Conservation (phyloP, 441 rosid genomes). For the Gossypium trilobum region DNA sequence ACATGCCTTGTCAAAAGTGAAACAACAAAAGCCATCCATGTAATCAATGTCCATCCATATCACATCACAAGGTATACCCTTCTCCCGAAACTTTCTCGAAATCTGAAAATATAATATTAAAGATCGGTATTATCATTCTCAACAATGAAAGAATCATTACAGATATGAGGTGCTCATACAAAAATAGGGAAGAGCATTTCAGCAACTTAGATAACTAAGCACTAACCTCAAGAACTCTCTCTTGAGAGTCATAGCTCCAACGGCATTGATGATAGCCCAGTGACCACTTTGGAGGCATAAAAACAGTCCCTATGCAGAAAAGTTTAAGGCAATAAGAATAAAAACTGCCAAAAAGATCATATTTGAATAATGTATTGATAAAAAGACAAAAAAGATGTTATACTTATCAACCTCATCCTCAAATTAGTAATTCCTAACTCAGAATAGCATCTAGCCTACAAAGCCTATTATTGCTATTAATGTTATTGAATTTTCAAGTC, state of each 20-base stretch:
- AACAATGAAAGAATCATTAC: slow-evolving; percentile 7
- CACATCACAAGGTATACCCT: slow-evolving; percentile 81
- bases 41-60: slow-evolving; percentile 99
- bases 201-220: slow-evolving; percentile 9
- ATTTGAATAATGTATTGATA: not conserved
- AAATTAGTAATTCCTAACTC: not conserved
- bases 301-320: slow-evolving; percentile 52
- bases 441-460: not conserved
- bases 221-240: slow-evolving; percentile 72
- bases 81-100: slow-evolving; percentile 64
- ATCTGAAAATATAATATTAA: slow-evolving; percentile 36
- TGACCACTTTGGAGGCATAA: slow-evolving; percentile 98
- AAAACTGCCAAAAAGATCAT: not conserved
- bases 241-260: slow-evolving; percentile 78
- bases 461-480: not conserved
- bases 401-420: not conserved
- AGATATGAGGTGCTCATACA: not conserved
- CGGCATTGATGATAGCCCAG: slow-evolving; percentile 94
- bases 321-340: slow-evolving; percentile 2
- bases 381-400: not conserved
- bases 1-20: slow-evolving; percentile 81
- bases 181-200: not conserved
- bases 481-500: not conserved
- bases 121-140: slow-evolving; percentile 6
- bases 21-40: slow-evolving; percentile 98